Evolutionary conservation across 352 stramenopile species (phyloP).

Genomic region (Thraustotheca clavata): DNA sequence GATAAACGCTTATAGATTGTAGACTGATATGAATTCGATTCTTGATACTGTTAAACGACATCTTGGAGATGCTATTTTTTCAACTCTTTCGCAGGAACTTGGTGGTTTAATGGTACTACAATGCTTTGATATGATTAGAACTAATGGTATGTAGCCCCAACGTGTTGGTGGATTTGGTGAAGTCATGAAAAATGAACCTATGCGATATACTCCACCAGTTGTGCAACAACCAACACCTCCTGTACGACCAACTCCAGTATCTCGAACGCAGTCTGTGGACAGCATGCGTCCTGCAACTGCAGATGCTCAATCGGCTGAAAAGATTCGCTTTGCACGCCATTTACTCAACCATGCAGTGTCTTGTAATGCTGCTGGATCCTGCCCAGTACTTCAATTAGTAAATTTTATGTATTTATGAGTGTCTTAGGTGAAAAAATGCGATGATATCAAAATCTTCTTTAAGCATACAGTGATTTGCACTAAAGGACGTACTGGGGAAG

Average conservation of each 20-base stretch:
- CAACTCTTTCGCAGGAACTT: slow-evolving; percentile 76
- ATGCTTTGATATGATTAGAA: neutral
- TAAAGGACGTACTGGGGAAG: slow-evolving; percentile 42
- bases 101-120: slow-evolving; percentile 24
- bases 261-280: slow-evolving; percentile 12
- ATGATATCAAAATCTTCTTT: slow-evolving; percentile 77
- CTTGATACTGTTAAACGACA: slow-evolving; percentile 84
- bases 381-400: slow-evolving; percentile 26
- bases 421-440: slow-evolving; percentile 62
- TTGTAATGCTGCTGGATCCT: slow-evolving; percentile 48
- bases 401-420: neutral
- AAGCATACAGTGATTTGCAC: slow-evolving; percentile 76
- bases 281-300: neutral
- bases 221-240: neutral
- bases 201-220: neutral
- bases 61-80: slow-evolving; percentile 69
- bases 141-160: neutral
- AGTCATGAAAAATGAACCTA: neutral
- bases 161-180: slow-evolving; percentile 1
- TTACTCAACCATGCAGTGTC: slow-evolving; percentile 67
- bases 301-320: slow-evolving; percentile 58
- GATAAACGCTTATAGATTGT: no score
- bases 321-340: slow-evolving; percentile 78
- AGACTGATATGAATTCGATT: slow-evolving; percentile 84
- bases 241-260: slow-evolving; percentile 28